Evolutionary conservation across 1,284 basidiomycete species (phyloP).

Genomic region (Ustilago esculenta): DNA sequence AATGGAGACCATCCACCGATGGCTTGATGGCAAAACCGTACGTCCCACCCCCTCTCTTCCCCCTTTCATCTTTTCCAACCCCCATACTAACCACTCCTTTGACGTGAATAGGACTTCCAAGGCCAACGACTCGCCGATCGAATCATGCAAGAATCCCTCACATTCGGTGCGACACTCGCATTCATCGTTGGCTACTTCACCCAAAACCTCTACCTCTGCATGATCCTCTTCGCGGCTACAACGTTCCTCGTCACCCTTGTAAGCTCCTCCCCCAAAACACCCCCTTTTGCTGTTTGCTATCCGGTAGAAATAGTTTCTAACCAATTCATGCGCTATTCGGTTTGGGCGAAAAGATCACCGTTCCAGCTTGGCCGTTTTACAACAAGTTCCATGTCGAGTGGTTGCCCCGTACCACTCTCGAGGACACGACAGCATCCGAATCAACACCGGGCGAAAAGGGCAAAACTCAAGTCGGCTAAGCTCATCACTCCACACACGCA

Average conservation of each 20-base stretch:
- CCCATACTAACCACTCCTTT: no score
- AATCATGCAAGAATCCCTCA: constrained; percentile 39
- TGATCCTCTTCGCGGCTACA: constrained; percentile 16
- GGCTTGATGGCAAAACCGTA: constrained; percentile 45
- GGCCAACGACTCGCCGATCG: constrained; percentile 37
- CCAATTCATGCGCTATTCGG: no score
- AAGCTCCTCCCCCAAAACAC: not conserved
- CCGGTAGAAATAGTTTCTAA: no score
- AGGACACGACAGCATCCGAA: not conserved
- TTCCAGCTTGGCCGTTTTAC: constrained; percentile 44
- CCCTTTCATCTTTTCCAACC: not conserved
- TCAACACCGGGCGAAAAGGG: no score
- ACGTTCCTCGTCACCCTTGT: constrained; percentile 25
- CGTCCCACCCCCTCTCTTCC: constrained; percentile 1
- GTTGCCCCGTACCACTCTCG: constrained; percentile 11
- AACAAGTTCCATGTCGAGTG: constrained; percentile 40
- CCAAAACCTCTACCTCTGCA: constrained; percentile 37
- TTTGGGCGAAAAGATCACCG: constrained; percentile 17
- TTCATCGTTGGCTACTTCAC: constrained; percentile 32
- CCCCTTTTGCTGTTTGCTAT: no score
- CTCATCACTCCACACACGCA: not conserved
- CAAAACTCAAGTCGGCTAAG: no score
- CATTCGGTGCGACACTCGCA: constrained; percentile 9
- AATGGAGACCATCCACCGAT: constrained; percentile 34
- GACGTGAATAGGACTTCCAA: constrained; percentile 48